phyloP scores from a whole-genome alignment of 129 eudicot species.

The Dittrichia graveolens region DNA sequence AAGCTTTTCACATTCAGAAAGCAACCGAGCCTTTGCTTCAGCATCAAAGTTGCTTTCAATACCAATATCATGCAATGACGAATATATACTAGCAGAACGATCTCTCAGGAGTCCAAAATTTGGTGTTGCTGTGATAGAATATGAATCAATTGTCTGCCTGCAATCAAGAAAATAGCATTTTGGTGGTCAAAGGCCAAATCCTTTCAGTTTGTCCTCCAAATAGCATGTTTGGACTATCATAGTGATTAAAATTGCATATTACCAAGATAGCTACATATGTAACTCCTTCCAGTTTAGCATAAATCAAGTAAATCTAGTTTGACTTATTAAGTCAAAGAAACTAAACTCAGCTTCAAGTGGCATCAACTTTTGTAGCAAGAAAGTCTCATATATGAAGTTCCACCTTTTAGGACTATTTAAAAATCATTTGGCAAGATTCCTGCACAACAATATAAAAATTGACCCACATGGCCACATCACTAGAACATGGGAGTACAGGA shows the following conservation, averaged over 20 bases:
- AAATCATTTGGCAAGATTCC: no score
- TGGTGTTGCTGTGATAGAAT: slow-evolving; percentile 83
- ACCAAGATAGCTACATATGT: neutral
- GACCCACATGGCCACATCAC: no score
- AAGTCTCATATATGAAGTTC: no score
- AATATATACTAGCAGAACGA: slow-evolving; percentile 37
- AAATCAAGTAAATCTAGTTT: neutral
- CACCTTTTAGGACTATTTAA: no score
- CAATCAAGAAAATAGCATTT: slow-evolving; percentile 32
- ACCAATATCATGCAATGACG: slow-evolving; percentile 35
- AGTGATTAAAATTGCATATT: neutral
- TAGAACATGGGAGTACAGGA: no score
- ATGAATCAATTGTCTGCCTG: slow-evolving; percentile 80
- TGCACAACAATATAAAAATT: no score
- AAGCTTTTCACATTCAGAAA: slow-evolving; percentile 55
- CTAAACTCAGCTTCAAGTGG: no score
- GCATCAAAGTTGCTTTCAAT: slow-evolving; percentile 44
- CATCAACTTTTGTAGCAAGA: neutral
- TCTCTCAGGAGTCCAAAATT: slow-evolving; percentile 51
- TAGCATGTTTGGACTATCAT: neutral
- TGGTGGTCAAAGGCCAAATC: neutral
- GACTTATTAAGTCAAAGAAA: neutral
- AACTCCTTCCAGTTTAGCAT: neutral
- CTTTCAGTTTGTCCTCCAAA: neutral
- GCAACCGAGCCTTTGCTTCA: slow-evolving; percentile 57